phyloP scores from a whole-genome alignment of 768 basidiomycete genomes.

The Psilocybe cubensis region DNA sequence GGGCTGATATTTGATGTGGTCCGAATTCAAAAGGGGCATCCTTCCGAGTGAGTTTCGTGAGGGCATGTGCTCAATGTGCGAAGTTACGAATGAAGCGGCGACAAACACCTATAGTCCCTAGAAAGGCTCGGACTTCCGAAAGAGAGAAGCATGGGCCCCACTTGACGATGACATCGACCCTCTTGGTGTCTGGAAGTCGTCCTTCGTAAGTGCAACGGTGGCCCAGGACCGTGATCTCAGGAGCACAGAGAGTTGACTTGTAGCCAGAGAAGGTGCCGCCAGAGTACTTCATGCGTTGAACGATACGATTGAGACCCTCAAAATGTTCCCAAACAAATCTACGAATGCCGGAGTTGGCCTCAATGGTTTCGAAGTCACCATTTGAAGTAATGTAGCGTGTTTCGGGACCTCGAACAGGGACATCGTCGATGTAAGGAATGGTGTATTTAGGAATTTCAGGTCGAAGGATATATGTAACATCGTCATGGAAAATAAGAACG shows the following conservation, averaged over 20 bases:
- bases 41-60: not conserved
- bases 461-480: constrained; percentile 33
- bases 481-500: constrained; percentile 35
- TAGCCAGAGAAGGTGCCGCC: constrained; percentile 33
- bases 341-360: constrained; percentile 28
- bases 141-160: constrained; percentile 26
- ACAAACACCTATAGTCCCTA: constrained; percentile 27
- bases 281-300: constrained; percentile 37
- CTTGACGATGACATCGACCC: constrained; percentile 18
- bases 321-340: constrained; percentile 44
- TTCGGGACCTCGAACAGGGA: constrained; percentile 23
- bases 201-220: constrained; percentile 32
- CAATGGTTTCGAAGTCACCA: constrained; percentile 24
- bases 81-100: not conserved
- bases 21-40: not conserved
- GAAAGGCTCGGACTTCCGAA: constrained; percentile 27
- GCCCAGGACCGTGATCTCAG: constrained; percentile 19
- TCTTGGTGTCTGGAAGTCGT: constrained; percentile 23
- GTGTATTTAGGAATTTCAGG: constrained; percentile 39
- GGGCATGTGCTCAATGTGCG: not conserved
- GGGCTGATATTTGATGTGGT: not conserved
- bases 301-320: constrained; percentile 34
- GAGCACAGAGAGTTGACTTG: constrained; percentile 24
- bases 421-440: constrained; percentile 22
- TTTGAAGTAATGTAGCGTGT: constrained; percentile 26